Percentiles rank a stretch among this genome's conserved stretches.
Evolutionary conservation across 2,329 filamentous ascomycete species (phyloP).

Genomic region (Ophiocordyceps unilateralis): DNA sequence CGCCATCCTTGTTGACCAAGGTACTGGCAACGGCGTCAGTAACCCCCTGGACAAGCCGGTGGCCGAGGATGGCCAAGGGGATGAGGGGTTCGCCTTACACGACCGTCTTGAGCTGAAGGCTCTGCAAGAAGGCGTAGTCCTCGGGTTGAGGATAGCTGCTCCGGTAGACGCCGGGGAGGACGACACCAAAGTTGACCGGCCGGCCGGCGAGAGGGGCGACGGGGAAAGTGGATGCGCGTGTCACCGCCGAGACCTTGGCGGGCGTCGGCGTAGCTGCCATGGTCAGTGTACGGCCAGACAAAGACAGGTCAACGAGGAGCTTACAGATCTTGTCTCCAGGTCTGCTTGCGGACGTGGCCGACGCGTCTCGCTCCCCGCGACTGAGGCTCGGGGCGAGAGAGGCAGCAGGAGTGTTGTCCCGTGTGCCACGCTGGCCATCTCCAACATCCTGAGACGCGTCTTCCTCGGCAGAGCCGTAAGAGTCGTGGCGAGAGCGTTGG

Average conservation of each 20-base stretch:
- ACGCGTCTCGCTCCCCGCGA: not conserved
- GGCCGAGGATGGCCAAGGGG: not conserved
- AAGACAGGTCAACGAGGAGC: not conserved
- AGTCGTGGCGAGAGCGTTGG: constrained; percentile 2
- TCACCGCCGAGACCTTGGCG: constrained; percentile 1
- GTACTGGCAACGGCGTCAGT: constrained; percentile 26
- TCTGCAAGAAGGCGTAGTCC: constrained; percentile 53
- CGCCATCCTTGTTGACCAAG: constrained; percentile 44
- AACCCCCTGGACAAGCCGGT: too few relatives aligned
- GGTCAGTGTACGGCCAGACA: not conserved
- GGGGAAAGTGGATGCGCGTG: constrained; percentile 6
- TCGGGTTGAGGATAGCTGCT: constrained; percentile 61
- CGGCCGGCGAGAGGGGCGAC: constrained; percentile 11
- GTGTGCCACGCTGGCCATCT: constrained; percentile 6
- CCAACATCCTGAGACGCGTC: constrained; percentile 10
- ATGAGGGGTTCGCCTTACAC: constrained; percentile 33
- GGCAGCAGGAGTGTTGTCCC: constrained; percentile 5
- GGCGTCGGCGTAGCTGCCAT: not conserved
- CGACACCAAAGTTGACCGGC: constrained; percentile 60
- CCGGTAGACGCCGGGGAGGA: constrained; percentile 60
- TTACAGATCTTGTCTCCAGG: constrained; percentile 1
- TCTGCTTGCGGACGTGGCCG: not conserved
- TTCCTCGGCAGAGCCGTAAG: constrained; percentile 11
- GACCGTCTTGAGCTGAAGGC: constrained; percentile 59
- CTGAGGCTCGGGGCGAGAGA: constrained; percentile 6